A percentile compares a stretch with the other conserved stretches of the same genome.
Evolutionary conservation across 2,329 filamentous ascomycete species (phyloP).

Genomic region (Teratosphaeria nubilosa): DNA sequence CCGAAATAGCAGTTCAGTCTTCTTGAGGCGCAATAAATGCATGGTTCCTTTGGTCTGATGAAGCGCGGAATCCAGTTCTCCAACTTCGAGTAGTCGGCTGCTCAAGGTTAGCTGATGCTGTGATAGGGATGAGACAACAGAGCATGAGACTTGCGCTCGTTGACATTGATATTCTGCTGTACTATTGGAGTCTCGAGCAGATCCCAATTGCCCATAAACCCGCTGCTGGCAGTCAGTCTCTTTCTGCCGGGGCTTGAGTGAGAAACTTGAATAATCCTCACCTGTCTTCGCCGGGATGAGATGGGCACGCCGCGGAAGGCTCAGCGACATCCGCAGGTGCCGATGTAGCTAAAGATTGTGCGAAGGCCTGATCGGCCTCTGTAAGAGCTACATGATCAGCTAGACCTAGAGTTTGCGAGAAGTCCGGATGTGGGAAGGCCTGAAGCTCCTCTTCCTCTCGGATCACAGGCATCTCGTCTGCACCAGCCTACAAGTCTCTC

Average conservation of each 20-base stretch:
- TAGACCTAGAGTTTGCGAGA: slow-evolving; percentile 4
- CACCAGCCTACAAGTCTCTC: slow-evolving; percentile 1
- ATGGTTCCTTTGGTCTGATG: slow-evolving; percentile 34
- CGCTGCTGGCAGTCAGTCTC: slow-evolving; percentile 3
- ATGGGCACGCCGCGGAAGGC: slow-evolving; percentile 6
- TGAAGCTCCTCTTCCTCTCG: slow-evolving; percentile 6
- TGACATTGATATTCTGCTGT: neutral
- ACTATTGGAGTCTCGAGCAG: neutral
- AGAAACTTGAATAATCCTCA: neutral
- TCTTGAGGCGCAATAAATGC: slow-evolving; percentile 36
- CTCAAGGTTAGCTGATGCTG: neutral
- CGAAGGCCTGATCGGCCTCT: neutral
- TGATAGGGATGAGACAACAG: neutral
- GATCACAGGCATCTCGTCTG: slow-evolving; percentile 8
- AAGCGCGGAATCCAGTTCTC: slow-evolving; percentile 36
- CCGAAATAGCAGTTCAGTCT: slow-evolving; percentile 38
- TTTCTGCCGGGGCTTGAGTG: neutral
- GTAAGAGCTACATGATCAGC: neutral
- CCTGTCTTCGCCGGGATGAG: slow-evolving; percentile 4
- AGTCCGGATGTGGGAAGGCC: slow-evolving; percentile 2
- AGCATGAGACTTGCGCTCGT: neutral
- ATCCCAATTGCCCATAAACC: slow-evolving; percentile 9
- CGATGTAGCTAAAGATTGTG: neutral
- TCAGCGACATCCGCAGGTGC: neutral
- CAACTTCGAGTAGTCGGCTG: slow-evolving; percentile 10